These are phyloP conservation scores for Termitomyces sp. DNA, from an alignment of 768 basidiomycete genomes.

Conservation along the genomic window DNA sequence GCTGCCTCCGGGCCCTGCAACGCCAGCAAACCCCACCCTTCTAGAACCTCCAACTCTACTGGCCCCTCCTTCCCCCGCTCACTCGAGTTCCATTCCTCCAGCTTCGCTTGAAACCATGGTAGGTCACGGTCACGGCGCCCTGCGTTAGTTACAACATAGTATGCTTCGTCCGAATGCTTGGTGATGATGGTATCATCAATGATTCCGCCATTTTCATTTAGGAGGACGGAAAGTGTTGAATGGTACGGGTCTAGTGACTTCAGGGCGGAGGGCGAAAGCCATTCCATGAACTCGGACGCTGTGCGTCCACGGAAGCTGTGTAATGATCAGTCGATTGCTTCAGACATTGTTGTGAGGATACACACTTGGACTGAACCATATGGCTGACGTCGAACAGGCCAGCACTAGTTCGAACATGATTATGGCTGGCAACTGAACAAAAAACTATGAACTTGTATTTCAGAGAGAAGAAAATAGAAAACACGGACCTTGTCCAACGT, in stretches of 20 bases:
- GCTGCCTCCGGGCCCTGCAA: slow-evolving; percentile 89
- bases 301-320: slow-evolving; percentile 76
- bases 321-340: background rate
- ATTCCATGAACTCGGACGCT: slow-evolving; percentile 77
- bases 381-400: slow-evolving; percentile 98
- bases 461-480: slow-evolving; percentile 1
- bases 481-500: slow-evolving; percentile 67
- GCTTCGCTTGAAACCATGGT: slow-evolving; percentile 62
- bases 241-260: slow-evolving; percentile 59
- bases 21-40: slow-evolving; percentile 84
- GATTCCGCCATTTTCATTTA: slow-evolving; percentile 89
- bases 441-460: background rate
- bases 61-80: slow-evolving; percentile 45
- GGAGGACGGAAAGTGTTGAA: slow-evolving; percentile 82
- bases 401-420: slow-evolving; percentile 74
- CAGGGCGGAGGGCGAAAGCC: slow-evolving; percentile 84
- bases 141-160: slow-evolving; percentile 96
- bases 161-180: slow-evolving; percentile 72
- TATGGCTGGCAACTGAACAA: slow-evolving; percentile 76
- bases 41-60: slow-evolving; percentile 77
- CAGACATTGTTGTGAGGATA: background rate
- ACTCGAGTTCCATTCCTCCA: slow-evolving; percentile 74
- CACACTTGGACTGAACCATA: slow-evolving; percentile 92
- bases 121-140: slow-evolving; percentile 80
- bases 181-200: slow-evolving; percentile 95